Evolutionary conservation across 176 grass and related monocot genomes (phyloP), one percentile per base, ranked within the genome.

Genomic region (Pharus latifolius): DNA sequence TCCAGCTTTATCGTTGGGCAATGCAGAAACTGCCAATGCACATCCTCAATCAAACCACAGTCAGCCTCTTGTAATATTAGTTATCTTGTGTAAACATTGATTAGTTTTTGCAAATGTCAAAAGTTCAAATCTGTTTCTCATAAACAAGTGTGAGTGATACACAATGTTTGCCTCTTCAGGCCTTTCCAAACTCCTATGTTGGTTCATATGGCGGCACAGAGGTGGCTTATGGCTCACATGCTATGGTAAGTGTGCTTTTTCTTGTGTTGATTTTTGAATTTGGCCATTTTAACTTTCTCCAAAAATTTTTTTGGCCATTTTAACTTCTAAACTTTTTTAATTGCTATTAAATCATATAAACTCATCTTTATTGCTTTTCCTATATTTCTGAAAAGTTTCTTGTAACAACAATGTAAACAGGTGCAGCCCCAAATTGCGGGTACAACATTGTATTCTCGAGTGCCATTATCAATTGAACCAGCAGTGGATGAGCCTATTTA

Each of bases 401-500:
- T n/a, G n/a, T n/a, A n/a, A n/a, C n/a, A n/a, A n/a, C n/a, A n/a
- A n/a, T n/a, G n/a, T 29, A 68, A 69, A 45, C 37, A 99, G 96
- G 85, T 91, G 64, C 84, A 91, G 25, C 75, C 84, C 23, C 96
- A 88, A 60, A 88, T 99, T 24, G 57, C 83, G 31, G 84, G 84
- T 17, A 78, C 75, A 67, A 71, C 72, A 30, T 49, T 90, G 18
- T 77, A 75, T 60, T 65, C 96, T 59, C 75, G 96, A 44, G 69
- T 99, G 48, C 90, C 84, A 14, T 26, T 99, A 4, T 90, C 96
- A 46, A 81, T 83, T n/a, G 87, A 99, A 57, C 68, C 87, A 7
- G 84, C 96, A 19, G 76, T 84, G 0, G 90, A 99, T 74, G 87
- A 94, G 76, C 96, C 90, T 3, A 91, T 99, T 49, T 99, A 94